Evolutionary conservation across 2,329 filamentous ascomycete genomes (phyloP).

Genomic region (Spiromastix sp.): DNA sequence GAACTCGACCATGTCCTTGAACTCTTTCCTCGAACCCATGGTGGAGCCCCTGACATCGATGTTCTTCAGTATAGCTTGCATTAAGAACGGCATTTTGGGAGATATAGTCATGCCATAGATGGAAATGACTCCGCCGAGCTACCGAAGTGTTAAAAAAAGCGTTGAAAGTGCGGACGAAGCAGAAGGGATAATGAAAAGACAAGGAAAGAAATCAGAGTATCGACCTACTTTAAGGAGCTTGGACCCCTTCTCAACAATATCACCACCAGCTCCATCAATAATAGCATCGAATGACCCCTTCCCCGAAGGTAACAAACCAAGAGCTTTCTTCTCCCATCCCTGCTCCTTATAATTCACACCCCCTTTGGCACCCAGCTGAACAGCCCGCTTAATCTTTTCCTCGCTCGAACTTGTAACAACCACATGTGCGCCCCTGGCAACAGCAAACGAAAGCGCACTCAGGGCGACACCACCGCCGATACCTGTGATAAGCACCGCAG

Average conservation of each 20-base stretch:
- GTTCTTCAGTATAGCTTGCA: constrained; percentile 77
- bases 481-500: constrained; percentile 76
- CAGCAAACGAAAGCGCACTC: constrained; percentile 68
- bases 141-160: not conserved
- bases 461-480: constrained; percentile 90
- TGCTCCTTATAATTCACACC: constrained; percentile 74
- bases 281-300: constrained; percentile 68
- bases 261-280: constrained; percentile 82
- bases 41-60: constrained; percentile 77
- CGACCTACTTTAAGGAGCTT: constrained; percentile 55
- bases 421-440: constrained; percentile 63
- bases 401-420: constrained; percentile 68
- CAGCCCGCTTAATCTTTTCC: constrained; percentile 64
- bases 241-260: constrained; percentile 60
- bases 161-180: not conserved
- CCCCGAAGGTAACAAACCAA: constrained; percentile 46
- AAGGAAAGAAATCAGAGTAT: not conserved
- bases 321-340: constrained; percentile 71
- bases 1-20: constrained; percentile 81
- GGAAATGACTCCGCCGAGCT: constrained; percentile 67
- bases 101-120: constrained; percentile 84
- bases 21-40: constrained; percentile 86
- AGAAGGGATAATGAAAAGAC: not conserved
- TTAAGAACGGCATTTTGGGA: constrained; percentile 78
- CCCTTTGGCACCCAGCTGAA: constrained; percentile 61